Percentiles rank a stretch among this genome's conserved stretches.
Evolutionary conservation across 768 basidiomycete genomes (phyloP).

Genomic region (Suillus subluteus): DNA sequence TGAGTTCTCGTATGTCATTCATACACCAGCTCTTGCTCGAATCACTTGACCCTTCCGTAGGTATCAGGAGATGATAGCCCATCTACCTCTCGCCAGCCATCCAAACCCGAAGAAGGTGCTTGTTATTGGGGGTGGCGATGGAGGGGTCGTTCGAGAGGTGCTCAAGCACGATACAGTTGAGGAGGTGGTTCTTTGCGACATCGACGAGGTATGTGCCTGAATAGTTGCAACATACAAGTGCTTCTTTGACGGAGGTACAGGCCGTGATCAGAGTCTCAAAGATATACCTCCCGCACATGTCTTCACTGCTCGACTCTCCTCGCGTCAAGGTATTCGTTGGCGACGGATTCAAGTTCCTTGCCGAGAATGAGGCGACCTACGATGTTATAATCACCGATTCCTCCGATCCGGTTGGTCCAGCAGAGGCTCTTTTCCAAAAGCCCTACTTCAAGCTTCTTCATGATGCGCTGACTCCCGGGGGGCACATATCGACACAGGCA

Average conservation of each 20-base stretch:
- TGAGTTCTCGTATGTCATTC: slow-evolving; percentile 86
- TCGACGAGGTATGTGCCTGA: slow-evolving; percentile 74
- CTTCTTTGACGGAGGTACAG: slow-evolving; percentile 38
- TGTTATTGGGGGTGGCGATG: slow-evolving; percentile 98
- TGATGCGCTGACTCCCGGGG: slow-evolving; percentile 86
- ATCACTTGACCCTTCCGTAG: slow-evolving; percentile 42
- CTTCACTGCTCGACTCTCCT: slow-evolving; percentile 74
- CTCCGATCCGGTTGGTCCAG: slow-evolving; percentile 96
- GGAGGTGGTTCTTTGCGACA: slow-evolving; percentile 94
- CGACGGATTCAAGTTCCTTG: slow-evolving; percentile 96
- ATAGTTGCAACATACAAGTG: background rate
- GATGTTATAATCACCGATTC: slow-evolving; percentile 99
- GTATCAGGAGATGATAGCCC: slow-evolving; percentile 99
- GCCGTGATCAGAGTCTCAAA: slow-evolving; percentile 96
- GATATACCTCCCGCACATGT: slow-evolving; percentile 93
- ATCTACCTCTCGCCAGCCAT: slow-evolving; percentile 94
- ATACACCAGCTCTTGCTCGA: background rate
- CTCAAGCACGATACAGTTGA: slow-evolving; percentile 92
- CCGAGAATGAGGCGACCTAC: slow-evolving; percentile 83
- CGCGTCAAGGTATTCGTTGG: slow-evolving; percentile 87
- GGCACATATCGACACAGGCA: slow-evolving; percentile 93
- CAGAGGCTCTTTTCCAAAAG: slow-evolving; percentile 91
- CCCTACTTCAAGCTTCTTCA: slow-evolving; percentile 96
- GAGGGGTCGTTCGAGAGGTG: slow-evolving; percentile 96
- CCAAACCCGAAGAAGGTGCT: slow-evolving; percentile 96